Conservation (phyloP, 495 filamentous ascomycete species). For the Chaetomium tenue region DNA sequence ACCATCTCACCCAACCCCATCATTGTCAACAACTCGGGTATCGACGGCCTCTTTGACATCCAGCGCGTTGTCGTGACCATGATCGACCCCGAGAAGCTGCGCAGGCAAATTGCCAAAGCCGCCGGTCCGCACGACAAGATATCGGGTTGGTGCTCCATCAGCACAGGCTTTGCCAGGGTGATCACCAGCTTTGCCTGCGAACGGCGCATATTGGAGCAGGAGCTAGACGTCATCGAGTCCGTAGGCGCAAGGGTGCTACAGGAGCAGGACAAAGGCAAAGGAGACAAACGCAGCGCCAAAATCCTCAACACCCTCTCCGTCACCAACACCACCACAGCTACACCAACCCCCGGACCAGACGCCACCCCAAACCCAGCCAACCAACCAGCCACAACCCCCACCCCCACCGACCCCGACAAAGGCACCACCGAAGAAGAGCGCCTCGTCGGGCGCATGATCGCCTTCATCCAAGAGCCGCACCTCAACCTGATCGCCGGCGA, state of each 20-base stretch:
- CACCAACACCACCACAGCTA: background rate
- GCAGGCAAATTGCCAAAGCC: slow-evolving; percentile 32
- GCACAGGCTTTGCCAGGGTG: slow-evolving; percentile 39
- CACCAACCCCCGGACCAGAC: too few species aligned
- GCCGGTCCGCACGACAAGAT: slow-evolving; percentile 35
- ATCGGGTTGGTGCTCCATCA: slow-evolving; percentile 39
- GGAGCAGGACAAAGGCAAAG: slow-evolving; percentile 24
- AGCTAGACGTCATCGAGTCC: slow-evolving; percentile 40
- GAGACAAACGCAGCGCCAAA: slow-evolving; percentile 18
- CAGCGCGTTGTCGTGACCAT: slow-evolving; percentile 44
- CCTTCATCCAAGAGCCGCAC: slow-evolving; percentile 43
- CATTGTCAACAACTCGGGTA: slow-evolving; percentile 41
- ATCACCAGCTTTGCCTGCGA: slow-evolving; percentile 41
- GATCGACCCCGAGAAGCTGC: slow-evolving; percentile 35
- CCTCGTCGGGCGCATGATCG: slow-evolving; percentile 41
- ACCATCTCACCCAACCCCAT: slow-evolving; percentile 45
- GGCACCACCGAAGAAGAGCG: slow-evolving; percentile 34
- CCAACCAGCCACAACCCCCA: background rate
- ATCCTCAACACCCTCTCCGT: slow-evolving; percentile 12
- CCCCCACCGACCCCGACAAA: background rate
- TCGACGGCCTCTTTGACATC: slow-evolving; percentile 44
- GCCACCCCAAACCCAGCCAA: background rate
- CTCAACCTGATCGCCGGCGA: slow-evolving; percentile 44
- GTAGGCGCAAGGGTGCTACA: slow-evolving; percentile 32
- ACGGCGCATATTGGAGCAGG: slow-evolving; percentile 35